These are phyloP conservation scores for Neotropicomus parvogracilis DNA, from an alignment of 1,284 basidiomycete genomes.

Conservation along the genomic window DNA sequence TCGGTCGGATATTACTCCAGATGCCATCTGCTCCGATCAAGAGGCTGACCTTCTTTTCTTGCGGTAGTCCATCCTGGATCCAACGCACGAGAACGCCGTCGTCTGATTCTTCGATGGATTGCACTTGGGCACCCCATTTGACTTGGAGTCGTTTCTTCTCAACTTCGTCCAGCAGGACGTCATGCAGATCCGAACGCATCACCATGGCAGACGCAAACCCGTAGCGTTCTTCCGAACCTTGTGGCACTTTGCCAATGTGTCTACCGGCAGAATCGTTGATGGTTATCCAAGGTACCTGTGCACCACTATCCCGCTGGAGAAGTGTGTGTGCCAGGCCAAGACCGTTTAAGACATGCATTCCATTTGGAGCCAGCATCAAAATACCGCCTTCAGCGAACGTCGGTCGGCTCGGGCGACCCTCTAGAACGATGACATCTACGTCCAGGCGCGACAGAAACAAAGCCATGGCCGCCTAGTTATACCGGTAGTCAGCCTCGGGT, in stretches of 20 bases:
- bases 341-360: constrained; percentile 30
- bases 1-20: constrained; percentile 31
- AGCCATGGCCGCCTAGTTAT: constrained; percentile 22
- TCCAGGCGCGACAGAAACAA: constrained; percentile 29
- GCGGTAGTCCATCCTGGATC: constrained; percentile 18
- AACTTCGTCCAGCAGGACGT: constrained; percentile 30
- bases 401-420: constrained; percentile 20
- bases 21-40: constrained; percentile 35
- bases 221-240: constrained; percentile 30
- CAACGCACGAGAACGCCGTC: constrained; percentile 29
- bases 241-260: constrained; percentile 24
- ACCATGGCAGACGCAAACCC: constrained; percentile 30
- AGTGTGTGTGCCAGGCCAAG: constrained; percentile 27
- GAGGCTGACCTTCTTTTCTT: constrained; percentile 30
- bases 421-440: constrained; percentile 22
- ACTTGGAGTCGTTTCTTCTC: constrained; percentile 22
- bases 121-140: constrained; percentile 27
- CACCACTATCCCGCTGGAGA: constrained; percentile 23
- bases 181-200: constrained; percentile 32
- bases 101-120: constrained; percentile 23
- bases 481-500: neutral
- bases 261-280: constrained; percentile 25
- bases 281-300: constrained; percentile 20
- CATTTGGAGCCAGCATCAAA: constrained; percentile 31
- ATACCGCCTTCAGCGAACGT: constrained; percentile 24